These are phyloP conservation scores for Alternaria dauci DNA, from an alignment of 2,329 filamentous ascomycete genomes.

Conservation along the genomic window DNA sequence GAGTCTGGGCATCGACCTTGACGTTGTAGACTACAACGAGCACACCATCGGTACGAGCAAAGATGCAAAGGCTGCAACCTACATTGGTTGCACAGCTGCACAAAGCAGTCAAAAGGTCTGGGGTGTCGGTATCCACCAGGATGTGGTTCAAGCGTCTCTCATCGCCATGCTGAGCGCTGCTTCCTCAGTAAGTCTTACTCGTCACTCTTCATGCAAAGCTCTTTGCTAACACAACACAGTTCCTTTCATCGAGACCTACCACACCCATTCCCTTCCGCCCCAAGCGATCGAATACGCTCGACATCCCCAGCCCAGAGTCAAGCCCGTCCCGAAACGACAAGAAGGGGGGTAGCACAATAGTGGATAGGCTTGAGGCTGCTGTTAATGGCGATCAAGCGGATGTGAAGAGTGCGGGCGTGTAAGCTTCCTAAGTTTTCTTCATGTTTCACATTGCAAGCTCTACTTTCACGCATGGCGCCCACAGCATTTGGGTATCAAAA, in stretches of 20 bases:
- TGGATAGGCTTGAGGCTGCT: slow-evolving; percentile 40
- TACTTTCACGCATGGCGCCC: background rate
- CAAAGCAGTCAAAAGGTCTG: slow-evolving; percentile 77
- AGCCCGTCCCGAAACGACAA: slow-evolving; percentile 29
- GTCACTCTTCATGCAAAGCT: background rate
- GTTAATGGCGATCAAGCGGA: slow-evolving; percentile 37
- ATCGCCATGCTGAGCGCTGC: slow-evolving; percentile 86
- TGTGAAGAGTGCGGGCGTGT: slow-evolving; percentile 31
- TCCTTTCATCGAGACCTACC: slow-evolving; percentile 73
- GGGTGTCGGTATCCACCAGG: slow-evolving; percentile 91
- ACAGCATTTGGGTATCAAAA: background rate
- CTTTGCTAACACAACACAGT: slow-evolving; percentile 59
- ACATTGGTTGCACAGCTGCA: slow-evolving; percentile 83
- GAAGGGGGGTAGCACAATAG: slow-evolving; percentile 28
- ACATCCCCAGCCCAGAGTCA: slow-evolving; percentile 40
- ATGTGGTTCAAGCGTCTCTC: slow-evolving; percentile 88
- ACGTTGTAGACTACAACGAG: slow-evolving; percentile 95
- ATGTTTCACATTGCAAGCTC: background rate
- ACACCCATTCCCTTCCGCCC: slow-evolving; percentile 72
- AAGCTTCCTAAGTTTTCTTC: background rate
- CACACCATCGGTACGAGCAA: slow-evolving; percentile 85
- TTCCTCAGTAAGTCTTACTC: slow-evolving; percentile 71
- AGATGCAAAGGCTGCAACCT: slow-evolving; percentile 91
- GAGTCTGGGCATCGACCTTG: slow-evolving; percentile 81
- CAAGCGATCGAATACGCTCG: slow-evolving; percentile 61